Base-by-base conservation (phyloP, 441 rosid genomes). In the Erysimum pusillum region DNA sequence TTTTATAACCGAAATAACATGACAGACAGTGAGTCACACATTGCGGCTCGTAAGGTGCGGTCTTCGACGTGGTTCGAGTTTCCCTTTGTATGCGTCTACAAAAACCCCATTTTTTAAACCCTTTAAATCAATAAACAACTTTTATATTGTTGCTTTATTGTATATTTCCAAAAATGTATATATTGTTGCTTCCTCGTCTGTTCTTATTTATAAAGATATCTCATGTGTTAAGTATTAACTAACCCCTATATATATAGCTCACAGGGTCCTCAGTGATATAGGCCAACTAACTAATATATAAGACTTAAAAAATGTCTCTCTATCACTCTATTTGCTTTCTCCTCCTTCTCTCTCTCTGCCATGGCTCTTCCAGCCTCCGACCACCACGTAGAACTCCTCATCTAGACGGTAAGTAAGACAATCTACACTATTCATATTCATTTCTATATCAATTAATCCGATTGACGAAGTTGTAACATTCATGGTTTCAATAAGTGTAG, bases 401-500 rank as follows among this genome's bases (percentile, higher is more conserved):
- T 74, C 79, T 79, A 14, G 79, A 79, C 32, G 72, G 82, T 79
- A 74, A 54, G 82, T 79, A 74, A 54, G 67, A 73, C 38, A 17
- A 57, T 18, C 45, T 10, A 48, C 49, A 9, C 9, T 54, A 14
- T 39, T 10, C 32, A 8, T 15, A 44, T 25, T 52, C 25, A 48
- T n/a, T 13, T 17, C 3, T 60, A 60, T 11, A 60, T 60, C 42
- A 44, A 3, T 20, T 38, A 13, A 36, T 36, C 9, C n/a, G 0
- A 66, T 14, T 13, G 9, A 67, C 11, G 72, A 57, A 36, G 14
- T 20, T 65, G n/a, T 66, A 56, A 56, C 4, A 8, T n/a, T 32
- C 12, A 1, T 72, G 22, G 34, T 62, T 17, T 31, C 25, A 17
- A 45, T 15, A 28, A 44, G 0, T 42, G 1, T 13, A 92, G 98